These are phyloP conservation scores for Chlamydomonas sphaeroides DNA, from an alignment of 139 green algal genomes.

Conservation along the genomic window DNA sequence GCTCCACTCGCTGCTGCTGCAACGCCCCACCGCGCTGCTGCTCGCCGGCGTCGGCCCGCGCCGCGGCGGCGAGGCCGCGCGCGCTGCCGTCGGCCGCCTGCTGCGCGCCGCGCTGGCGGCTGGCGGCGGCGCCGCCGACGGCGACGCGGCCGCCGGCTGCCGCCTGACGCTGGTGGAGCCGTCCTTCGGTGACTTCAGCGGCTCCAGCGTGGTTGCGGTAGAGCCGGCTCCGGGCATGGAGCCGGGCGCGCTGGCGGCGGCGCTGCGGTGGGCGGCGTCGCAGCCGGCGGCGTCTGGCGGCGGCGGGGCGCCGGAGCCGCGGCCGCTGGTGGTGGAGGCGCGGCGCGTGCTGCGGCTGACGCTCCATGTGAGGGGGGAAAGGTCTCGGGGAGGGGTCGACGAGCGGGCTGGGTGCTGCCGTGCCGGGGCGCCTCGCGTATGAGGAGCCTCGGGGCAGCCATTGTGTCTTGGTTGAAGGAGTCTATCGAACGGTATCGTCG, in stretches of 20 bases:
- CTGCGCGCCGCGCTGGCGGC: background rate
- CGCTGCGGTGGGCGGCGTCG: background rate
- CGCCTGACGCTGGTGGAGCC: background rate
- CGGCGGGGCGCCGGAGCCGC: background rate
- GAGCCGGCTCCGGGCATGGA: background rate
- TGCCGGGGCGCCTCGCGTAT: too few species aligned
- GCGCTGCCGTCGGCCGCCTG: background rate
- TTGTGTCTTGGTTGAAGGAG: too few species aligned
- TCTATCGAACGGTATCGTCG: too few species aligned
- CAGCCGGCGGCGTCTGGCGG: background rate
- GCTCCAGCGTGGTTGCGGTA: background rate
- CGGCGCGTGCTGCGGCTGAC: background rate
- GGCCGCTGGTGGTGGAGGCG: conserved; percentile 1
- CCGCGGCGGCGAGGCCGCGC: background rate
- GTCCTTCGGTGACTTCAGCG: background rate
- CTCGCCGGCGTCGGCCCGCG: background rate
- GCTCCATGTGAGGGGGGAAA: background rate
- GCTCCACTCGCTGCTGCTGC: background rate
- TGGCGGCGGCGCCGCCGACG: background rate
- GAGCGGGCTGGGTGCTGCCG: too few species aligned
- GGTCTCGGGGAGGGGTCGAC: too few species aligned
- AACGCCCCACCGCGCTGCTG: background rate
- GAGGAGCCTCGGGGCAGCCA: too few species aligned
- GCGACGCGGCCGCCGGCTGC: background rate
- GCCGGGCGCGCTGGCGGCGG: background rate